Base-by-base conservation (phyloP, 352 stramenopile species). In the Nothophytophthora sp. region DNA sequence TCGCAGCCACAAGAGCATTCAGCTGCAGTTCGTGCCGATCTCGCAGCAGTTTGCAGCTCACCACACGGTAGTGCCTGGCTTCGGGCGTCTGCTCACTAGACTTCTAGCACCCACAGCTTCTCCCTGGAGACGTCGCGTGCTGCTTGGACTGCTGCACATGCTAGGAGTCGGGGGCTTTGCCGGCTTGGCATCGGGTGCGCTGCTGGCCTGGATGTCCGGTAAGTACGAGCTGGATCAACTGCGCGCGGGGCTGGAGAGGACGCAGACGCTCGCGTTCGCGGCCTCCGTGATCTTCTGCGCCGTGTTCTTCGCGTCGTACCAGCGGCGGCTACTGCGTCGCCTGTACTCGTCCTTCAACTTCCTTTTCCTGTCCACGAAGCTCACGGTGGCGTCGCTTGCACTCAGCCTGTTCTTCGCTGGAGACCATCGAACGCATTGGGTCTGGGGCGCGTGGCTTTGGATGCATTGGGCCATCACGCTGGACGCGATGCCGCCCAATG, bases 291-390 rank as follows among this genome's bases (percentile, higher is more conserved):
- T 36, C 20, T 70, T 70, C 47, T 70, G 61, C 20, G 19, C 15
- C 1, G 36, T 56, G 0, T 63, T 60, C 28, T 55, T 66, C 16
- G 45, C 43, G 1, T 53, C 55, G 13, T 66, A 60, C 28, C 50
- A 70, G 40, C 44, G 55, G n/a, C 49, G 54, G 25, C 42, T 67
- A 16, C 34, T 68, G 8, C 29, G 29, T 5, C 23, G 57, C 16
- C 32, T 72, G 35, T 63, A 60, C 15, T 65, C 40, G n/a, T 68
- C 51, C 24, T 72, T 68, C 30, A 64, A 68, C 25, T 67, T 72
- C 18, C 10, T 72, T 19, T 68, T 72, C 16, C 40, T 65, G 4
- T 58, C 39, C 3, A 52, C 52, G 16, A 60, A 72, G 18, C 47
- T 64, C 22, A 72, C 63, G 0, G 53, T 50, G 4, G 50, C 29